phyloP scores from a whole-genome alignment of 805 yeast species.

The Clavispora santaluciae region DNA sequence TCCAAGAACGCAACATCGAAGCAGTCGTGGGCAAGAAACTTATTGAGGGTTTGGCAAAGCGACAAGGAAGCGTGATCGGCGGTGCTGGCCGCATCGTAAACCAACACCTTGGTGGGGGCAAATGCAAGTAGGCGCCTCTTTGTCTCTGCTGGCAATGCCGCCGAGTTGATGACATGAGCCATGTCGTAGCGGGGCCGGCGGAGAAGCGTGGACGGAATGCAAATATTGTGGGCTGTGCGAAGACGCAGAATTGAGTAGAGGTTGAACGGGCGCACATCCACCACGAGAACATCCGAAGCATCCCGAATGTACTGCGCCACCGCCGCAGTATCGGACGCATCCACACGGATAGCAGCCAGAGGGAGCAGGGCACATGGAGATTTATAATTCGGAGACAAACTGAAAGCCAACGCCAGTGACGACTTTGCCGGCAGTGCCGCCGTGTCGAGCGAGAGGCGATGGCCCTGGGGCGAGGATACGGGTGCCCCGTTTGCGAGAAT shows the following conservation, averaged over 20 bases:
- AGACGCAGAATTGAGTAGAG: slow-evolving; percentile 27
- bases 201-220: slow-evolving; percentile 42
- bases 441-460: slow-evolving; percentile 3
- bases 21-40: slow-evolving; percentile 21
- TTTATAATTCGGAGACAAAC: slow-evolving; percentile 15
- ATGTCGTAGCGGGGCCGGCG: slow-evolving; percentile 34
- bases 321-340: slow-evolving; percentile 6
- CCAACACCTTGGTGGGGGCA: slow-evolving; percentile 18
- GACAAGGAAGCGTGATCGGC: slow-evolving; percentile 18
- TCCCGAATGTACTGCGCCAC: slow-evolving; percentile 2
- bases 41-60: slow-evolving; percentile 30
- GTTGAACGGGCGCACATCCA: slow-evolving; percentile 40
- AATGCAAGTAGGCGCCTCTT: slow-evolving; percentile 17
- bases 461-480: slow-evolving; percentile 1
- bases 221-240: slow-evolving; percentile 30
- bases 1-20: slow-evolving; percentile 21
- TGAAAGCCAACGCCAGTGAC: background rate
- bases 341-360: slow-evolving; percentile 7
- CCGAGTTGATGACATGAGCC: slow-evolving; percentile 27
- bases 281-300: slow-evolving; percentile 11
- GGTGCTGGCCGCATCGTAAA: slow-evolving; percentile 32
- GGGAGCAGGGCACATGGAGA: slow-evolving; percentile 11
- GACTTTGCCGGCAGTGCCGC: background rate
- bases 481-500: slow-evolving; percentile 2
- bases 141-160: slow-evolving; percentile 19